Percentiles rank a stretch among this genome's conserved stretches.
These are phyloP conservation scores for Aristolochia fimbriata DNA, from an alignment of 164 flowering plant genomes.

Conservation along the genomic window DNA sequence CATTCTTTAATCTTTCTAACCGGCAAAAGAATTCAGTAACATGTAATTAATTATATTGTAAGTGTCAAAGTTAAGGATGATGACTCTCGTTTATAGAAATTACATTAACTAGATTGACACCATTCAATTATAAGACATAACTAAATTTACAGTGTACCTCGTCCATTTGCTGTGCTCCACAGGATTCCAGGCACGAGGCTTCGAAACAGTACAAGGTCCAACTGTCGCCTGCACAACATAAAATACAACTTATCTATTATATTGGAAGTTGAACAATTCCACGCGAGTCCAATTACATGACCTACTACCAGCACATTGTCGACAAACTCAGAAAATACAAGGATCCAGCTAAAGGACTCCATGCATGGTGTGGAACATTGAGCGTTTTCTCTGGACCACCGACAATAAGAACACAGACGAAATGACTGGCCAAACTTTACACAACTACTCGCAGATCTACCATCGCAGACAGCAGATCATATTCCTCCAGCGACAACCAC, in stretches of 20 bases:
- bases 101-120: too few relatives aligned
- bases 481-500: background rate
- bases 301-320: too few relatives aligned
- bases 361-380: too few relatives aligned
- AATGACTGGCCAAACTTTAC: too few relatives aligned
- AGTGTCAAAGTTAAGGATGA: too few relatives aligned
- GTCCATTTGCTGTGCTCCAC: slow-evolving; percentile 93
- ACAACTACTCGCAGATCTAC: slow-evolving; percentile 5
- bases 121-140: background rate
- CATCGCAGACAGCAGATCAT: slow-evolving; percentile 1
- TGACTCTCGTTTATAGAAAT: too few relatives aligned
- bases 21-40: too few relatives aligned
- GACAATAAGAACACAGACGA: too few relatives aligned
- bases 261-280: background rate
- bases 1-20: too few relatives aligned
- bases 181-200: slow-evolving; percentile 93
- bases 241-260: slow-evolving; percentile 1
- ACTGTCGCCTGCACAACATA: slow-evolving; percentile 64
- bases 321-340: background rate
- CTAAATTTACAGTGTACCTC: slow-evolving; percentile 32
- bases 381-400: too few relatives aligned
- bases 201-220: slow-evolving; percentile 79
- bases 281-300: background rate
- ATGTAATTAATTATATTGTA: too few relatives aligned
- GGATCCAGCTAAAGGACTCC: background rate